A percentile compares a stretch with the other conserved stretches of the same genome.
Conservation (phyloP, 371 early-diverging fungal species). For the Nematocida ausubeli region DNA sequence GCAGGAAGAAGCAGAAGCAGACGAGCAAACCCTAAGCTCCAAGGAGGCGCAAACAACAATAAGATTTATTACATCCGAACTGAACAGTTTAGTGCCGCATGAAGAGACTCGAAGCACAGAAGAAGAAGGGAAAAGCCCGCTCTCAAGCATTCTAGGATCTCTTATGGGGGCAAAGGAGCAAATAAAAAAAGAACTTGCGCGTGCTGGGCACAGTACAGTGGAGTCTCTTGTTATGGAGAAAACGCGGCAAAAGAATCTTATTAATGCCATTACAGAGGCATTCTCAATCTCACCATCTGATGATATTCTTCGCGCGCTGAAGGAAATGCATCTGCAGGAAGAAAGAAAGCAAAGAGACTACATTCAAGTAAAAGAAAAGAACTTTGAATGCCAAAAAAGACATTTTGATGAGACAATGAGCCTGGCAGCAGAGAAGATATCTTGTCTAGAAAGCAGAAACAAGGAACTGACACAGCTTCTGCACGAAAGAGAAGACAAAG, state of each 20-base stretch:
- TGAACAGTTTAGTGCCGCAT: neutral
- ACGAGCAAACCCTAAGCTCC: neutral
- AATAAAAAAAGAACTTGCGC: conserved; percentile 3
- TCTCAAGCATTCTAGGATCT: neutral
- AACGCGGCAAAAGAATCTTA: neutral
- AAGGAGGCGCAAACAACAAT: neutral
- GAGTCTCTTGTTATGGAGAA: conserved; percentile 34
- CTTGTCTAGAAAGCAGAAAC: neutral
- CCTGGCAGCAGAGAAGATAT: neutral
- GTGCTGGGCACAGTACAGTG: neutral
- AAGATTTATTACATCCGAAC: neutral
- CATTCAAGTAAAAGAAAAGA: conserved; percentile 8
- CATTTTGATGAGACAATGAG: conserved; percentile 26
- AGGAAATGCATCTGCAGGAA: neutral
- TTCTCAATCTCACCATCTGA: conserved; percentile 36
- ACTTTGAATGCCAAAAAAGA: conserved; percentile 52
- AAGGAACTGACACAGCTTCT: neutral
- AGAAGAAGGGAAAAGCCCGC: no score
- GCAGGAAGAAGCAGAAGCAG: neutral
- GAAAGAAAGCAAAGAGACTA: conserved; percentile 19
- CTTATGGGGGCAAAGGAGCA: conserved; percentile 5
- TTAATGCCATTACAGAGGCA: conserved; percentile 2
- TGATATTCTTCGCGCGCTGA: conserved; percentile 2
- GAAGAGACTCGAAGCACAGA: neutral
- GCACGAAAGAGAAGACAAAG: conserved; percentile 11